Conservation (phyloP, 2,329 filamentous ascomycete species). For the Biscogniauxia marginata region DNA sequence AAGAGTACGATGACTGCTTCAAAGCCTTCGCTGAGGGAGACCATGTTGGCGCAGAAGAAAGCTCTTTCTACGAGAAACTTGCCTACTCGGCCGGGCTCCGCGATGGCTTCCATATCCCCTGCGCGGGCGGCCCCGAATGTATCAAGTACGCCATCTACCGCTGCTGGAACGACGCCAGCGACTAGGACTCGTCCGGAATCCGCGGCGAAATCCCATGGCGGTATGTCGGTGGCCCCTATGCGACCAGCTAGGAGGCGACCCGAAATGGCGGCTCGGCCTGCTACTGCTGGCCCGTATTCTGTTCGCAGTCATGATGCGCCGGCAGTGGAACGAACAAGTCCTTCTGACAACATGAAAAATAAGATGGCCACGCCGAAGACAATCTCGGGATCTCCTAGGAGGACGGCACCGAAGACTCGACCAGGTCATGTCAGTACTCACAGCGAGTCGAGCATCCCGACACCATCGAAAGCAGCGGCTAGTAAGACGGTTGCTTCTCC, state of each 20-base stretch:
- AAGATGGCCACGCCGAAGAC: slow-evolving; percentile 51
- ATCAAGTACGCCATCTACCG: slow-evolving; percentile 35
- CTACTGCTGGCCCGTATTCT: slow-evolving; percentile 65
- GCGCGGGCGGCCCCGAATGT: slow-evolving; percentile 41
- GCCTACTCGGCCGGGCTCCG: slow-evolving; percentile 59
- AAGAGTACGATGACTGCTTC: slow-evolving; percentile 58
- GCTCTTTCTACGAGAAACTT: slow-evolving; percentile 53
- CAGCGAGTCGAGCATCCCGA: slow-evolving; percentile 50
- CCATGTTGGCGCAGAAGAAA: slow-evolving; percentile 80
- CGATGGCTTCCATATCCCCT: slow-evolving; percentile 62
- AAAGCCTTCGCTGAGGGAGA: slow-evolving; percentile 72
- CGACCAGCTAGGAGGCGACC: slow-evolving; percentile 58
- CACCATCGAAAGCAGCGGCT: slow-evolving; percentile 39
- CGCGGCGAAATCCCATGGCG: slow-evolving; percentile 48
- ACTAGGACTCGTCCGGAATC: slow-evolving; percentile 43
- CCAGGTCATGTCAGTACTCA: slow-evolving; percentile 48
- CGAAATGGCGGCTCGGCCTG: slow-evolving; percentile 57
- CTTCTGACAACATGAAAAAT: slow-evolving; percentile 42
- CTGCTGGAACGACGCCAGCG: slow-evolving; percentile 33
- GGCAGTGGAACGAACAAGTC: slow-evolving; percentile 44
- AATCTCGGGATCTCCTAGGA: slow-evolving; percentile 53
- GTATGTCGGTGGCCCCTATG: slow-evolving; percentile 64
- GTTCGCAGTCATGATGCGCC: slow-evolving; percentile 52
- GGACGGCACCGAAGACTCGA: slow-evolving; percentile 44
- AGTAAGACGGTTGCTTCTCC: slow-evolving; percentile 40